Evolutionary conservation across 1,284 basidiomycete species (phyloP).

Genomic region (Cutaneotrichosporon sp.): DNA sequence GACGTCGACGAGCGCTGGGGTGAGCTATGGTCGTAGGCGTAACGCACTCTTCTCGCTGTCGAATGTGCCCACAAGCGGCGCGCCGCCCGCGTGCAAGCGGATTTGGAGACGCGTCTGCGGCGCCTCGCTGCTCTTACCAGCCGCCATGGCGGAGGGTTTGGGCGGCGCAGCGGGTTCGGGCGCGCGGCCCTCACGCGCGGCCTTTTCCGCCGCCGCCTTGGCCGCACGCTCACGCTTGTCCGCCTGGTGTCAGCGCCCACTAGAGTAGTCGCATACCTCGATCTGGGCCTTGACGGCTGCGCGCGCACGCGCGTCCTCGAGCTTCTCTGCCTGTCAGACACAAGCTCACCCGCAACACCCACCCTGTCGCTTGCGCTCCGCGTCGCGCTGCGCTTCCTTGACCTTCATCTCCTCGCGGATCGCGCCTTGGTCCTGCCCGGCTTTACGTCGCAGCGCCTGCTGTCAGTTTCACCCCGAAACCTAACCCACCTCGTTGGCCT

Average conservation of each 20-base stretch:
- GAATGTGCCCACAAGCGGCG: slow-evolving; percentile 72
- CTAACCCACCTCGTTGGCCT: slow-evolving; percentile 61
- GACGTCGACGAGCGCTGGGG: slow-evolving; percentile 61
- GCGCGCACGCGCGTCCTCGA: slow-evolving; percentile 73
- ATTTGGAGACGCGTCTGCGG: slow-evolving; percentile 77
- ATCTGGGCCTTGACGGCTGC: slow-evolving; percentile 86
- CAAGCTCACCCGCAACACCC: slow-evolving; percentile 11
- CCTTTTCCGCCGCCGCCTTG: slow-evolving; percentile 80
- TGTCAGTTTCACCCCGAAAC: slow-evolving; percentile 3
- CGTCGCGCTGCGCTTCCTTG: slow-evolving; percentile 75
- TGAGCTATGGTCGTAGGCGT: slow-evolving; percentile 45
- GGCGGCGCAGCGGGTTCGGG: slow-evolving; percentile 42
- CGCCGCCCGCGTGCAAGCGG: slow-evolving; percentile 68
- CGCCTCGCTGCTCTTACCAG: slow-evolving; percentile 64
- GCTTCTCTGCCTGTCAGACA: slow-evolving; percentile 59
- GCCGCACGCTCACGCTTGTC: slow-evolving; percentile 85
- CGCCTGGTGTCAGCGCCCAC: slow-evolving; percentile 46
- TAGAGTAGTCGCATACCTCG: slow-evolving; percentile 50
- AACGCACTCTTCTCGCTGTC: slow-evolving; percentile 60
- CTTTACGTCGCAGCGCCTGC: slow-evolving; percentile 65
- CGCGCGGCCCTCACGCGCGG: slow-evolving; percentile 65
- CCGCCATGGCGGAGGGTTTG: slow-evolving; percentile 33
- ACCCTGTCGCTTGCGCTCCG: slow-evolving; percentile 72
- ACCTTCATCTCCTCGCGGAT: slow-evolving; percentile 70
- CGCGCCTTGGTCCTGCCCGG: slow-evolving; percentile 70